Conservation (phyloP, 2,329 filamentous ascomycete genomes). For the Aspergillus hiratsukae region DNA sequence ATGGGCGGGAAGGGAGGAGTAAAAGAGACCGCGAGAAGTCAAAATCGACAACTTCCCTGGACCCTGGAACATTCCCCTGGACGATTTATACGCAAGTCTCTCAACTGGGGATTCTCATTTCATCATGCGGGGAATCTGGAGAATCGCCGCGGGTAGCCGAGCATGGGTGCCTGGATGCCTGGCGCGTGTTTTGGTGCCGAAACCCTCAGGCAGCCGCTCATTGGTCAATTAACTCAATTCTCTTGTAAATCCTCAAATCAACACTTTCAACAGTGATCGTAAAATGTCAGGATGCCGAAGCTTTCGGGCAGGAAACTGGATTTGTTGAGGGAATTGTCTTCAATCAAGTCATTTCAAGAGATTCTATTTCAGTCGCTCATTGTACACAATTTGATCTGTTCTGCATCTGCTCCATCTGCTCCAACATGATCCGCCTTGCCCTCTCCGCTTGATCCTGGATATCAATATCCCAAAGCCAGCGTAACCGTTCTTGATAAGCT, state of each 20-base stretch:
- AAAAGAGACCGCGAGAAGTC: not conserved
- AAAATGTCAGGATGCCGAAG: not conserved
- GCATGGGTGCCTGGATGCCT: conserved; percentile 6
- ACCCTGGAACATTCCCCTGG: not conserved
- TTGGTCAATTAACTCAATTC: no score
- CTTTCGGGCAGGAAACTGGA: not conserved
- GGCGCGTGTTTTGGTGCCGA: not conserved
- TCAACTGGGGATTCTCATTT: not conserved
- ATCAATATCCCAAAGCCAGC: conserved; percentile 34
- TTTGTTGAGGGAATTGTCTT: not conserved
- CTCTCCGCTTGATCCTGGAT: conserved; percentile 23
- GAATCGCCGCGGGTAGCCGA: conserved; percentile 27
- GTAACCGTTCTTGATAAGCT: conserved; percentile 20
- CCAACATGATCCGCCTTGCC: conserved; percentile 17
- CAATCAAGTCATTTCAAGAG: not conserved
- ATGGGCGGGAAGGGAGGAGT: not conserved
- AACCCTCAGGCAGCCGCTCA: not conserved
- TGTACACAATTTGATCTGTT: not conserved
- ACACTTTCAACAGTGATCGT: not conserved
- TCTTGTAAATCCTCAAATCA: no score
- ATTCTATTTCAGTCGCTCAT: not conserved
- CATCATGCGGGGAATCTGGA: conserved; percentile 20
- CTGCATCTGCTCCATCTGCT: not conserved
- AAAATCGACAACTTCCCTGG: not conserved
- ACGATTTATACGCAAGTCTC: conserved; percentile 2